Evolutionary conservation across 768 basidiomycete genomes (phyloP), one percentile per base, ranked within the genome.

Genomic region (Pisolithus sp.): DNA sequence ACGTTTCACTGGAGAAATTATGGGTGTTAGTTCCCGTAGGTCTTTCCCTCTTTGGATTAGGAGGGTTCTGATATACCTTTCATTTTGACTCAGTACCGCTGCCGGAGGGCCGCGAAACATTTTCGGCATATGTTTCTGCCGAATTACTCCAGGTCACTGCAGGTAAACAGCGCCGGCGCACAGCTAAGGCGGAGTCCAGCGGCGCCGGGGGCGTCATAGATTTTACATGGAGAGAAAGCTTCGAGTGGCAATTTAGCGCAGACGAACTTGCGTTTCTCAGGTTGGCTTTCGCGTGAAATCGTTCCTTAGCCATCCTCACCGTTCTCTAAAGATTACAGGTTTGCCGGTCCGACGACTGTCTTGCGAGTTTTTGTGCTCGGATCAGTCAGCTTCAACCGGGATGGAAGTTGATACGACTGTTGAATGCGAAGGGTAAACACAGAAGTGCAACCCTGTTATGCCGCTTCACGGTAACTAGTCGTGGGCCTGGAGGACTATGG

Each of bases 311-410:
- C 34, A 28, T 48, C 53, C 13, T 55, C 15, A 12, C 51, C 40
- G 17, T 28, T n/a, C 45, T 46, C 24, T 3, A 24, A 48, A 62
- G 56, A 26, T 15, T 55, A 23, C 46, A 46, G 43, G 28, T 59
- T 26, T 12, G 45, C 45, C 56, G 66, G 42, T 67, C 60, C 46
- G 75, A 81, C 58, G 73, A 76, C 50, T 62, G 65, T 42, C 55
- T 82, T n/a, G 76, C 70, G 2, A 67, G 75, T 6, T 82, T 82
- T 59, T 79, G 80, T 60, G 77, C 74, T n/a, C 71, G 75, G 10
- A 55, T 83, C 30, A 69, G 68, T 26, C 65, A 76, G 51, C 57
- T 83, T 23, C 64, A 75, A 40, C 63, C 68, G 53, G 79, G 75
- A 24, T 80, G 75, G 77, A 69, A 73, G 18, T 55, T 81, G 28